Conservation (phyloP, 352 stramenopile species). For the Proteromonas lacertae region DNA sequence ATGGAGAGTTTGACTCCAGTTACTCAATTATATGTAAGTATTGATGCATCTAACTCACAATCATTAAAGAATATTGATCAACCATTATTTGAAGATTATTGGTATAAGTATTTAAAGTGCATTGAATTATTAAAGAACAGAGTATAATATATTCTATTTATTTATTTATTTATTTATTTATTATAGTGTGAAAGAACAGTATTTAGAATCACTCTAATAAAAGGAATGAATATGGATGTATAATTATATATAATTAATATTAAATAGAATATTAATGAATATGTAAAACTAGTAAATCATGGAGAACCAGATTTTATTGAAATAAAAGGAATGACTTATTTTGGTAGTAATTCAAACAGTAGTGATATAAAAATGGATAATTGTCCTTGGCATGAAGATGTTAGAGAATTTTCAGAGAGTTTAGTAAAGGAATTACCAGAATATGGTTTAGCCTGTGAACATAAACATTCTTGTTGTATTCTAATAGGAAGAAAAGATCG, state of each 20-base stretch:
- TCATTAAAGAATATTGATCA: constrained; percentile 24
- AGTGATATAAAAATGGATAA: constrained; percentile 90
- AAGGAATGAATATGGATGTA: constrained; percentile 85
- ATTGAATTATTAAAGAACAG: constrained; percentile 52
- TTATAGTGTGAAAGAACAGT: constrained; percentile 78
- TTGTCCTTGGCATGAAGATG: constrained; percentile 83
- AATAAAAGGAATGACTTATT: constrained; percentile 92
- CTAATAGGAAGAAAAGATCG: constrained; percentile 32
- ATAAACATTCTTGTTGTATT: constrained; percentile 58
- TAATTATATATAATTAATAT: constrained; percentile 12
- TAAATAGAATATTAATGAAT: constrained; percentile 5
- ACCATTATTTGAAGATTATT: constrained; percentile 65
- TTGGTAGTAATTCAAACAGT: constrained; percentile 77
- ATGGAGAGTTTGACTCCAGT: constrained; percentile 71
- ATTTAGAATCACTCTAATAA: constrained; percentile 83
- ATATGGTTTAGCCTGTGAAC: constrained; percentile 28
- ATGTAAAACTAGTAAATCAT: constrained; percentile 16
- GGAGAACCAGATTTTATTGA: constrained; percentile 59
- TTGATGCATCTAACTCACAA: constrained; percentile 79
- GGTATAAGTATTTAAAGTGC: constrained; percentile 55
- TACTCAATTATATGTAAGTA: constrained; percentile 91
- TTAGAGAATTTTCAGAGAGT: constrained; percentile 41
- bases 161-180: no score
- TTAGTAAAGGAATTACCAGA: constrained; percentile 13
- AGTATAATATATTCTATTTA: no score